Evolutionary conservation across 306 rosid species (phyloP).

Genomic region (Rubus parviflorus): DNA sequence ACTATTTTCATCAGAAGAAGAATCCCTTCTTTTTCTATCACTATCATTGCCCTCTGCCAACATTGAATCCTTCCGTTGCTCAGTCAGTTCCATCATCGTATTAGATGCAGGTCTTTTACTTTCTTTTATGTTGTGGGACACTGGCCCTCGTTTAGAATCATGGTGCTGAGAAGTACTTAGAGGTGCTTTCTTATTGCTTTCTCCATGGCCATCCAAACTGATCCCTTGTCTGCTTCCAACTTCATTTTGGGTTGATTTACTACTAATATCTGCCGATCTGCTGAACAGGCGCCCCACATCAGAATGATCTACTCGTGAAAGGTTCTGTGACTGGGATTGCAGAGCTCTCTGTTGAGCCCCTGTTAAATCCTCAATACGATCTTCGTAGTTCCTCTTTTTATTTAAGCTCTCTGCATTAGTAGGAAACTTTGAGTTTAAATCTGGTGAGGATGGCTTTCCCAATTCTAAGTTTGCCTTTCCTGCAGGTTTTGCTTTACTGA

Average conservation of each 20-base stretch:
- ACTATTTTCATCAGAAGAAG: conserved; percentile 96
- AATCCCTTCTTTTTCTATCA: conserved; percentile 88
- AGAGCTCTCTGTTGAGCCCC: conserved; percentile 50
- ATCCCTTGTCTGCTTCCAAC: conserved; percentile 45
- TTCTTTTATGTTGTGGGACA: conserved; percentile 49
- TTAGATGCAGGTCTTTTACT: conserved; percentile 55
- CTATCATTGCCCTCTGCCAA: conserved; percentile 64
- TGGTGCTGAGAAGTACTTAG: conserved; percentile 44
- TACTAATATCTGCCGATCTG: conserved; percentile 50
- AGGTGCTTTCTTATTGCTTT: conserved; percentile 64
- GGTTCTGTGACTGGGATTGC: conserved; percentile 55
- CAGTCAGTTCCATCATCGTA: conserved; percentile 51
- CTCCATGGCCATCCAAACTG: conserved; percentile 62
- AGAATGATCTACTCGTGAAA: conserved; percentile 48
- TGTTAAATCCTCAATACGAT: conserved; percentile 61
- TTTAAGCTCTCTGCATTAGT: conserved; percentile 53
- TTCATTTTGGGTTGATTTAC: conserved; percentile 56
- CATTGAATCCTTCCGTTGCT: conserved; percentile 54
- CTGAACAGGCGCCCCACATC: conserved; percentile 50
- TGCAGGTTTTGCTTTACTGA: conserved; percentile 51
- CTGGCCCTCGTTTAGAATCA: conserved; percentile 50
- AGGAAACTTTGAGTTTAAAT: conserved; percentile 45
- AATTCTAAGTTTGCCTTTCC: conserved; percentile 50
- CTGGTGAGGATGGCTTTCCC: conserved; percentile 54
- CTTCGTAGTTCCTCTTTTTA: conserved; percentile 54